Conservation (phyloP, 345 rosid genomes). For the Luvunga scandens region DNA sequence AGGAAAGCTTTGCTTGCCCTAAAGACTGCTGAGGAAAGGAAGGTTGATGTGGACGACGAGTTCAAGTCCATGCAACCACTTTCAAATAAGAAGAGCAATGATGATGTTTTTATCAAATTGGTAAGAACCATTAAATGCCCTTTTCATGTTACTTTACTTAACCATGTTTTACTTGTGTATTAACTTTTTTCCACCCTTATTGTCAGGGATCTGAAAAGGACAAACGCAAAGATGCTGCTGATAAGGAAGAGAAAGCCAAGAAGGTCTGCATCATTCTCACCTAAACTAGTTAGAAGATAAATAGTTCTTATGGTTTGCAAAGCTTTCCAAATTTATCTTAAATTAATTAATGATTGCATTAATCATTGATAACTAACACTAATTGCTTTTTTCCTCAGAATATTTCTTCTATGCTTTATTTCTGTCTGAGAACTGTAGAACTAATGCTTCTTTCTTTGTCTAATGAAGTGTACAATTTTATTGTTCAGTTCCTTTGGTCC, state of each 20-base stretch:
- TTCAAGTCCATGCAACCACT: conserved; percentile 83
- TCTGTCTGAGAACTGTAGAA: not conserved
- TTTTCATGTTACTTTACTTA: not conserved
- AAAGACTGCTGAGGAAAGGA: conserved; percentile 77
- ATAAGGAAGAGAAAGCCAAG: conserved; percentile 85
- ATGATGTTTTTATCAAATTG: conserved; percentile 89
- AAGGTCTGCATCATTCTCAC: conserved; percentile 48
- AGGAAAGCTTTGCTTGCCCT: conserved; percentile 63
- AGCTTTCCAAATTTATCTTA: not conserved
- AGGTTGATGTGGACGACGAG: conserved; percentile 68
- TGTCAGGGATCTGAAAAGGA: conserved; percentile 94
- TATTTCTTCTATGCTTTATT: not conserved
- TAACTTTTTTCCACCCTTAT: not conserved
- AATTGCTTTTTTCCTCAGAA: not conserved
- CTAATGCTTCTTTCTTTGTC: not conserved
- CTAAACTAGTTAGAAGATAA: not conserved
- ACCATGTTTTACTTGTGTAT: not conserved
- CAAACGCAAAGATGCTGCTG: conserved; percentile 81
- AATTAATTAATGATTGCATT: not conserved
- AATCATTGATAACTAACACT: not conserved
- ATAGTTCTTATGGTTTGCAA: not conserved
- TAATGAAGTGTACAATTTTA: not conserved
- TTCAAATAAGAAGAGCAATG: conserved; percentile 73
- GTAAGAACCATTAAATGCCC: conserved; percentile 30
- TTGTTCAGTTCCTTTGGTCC: not conserved